Conservation (phyloP, 495 filamentous ascomycete genomes). For the Penicillium argentinense region DNA sequence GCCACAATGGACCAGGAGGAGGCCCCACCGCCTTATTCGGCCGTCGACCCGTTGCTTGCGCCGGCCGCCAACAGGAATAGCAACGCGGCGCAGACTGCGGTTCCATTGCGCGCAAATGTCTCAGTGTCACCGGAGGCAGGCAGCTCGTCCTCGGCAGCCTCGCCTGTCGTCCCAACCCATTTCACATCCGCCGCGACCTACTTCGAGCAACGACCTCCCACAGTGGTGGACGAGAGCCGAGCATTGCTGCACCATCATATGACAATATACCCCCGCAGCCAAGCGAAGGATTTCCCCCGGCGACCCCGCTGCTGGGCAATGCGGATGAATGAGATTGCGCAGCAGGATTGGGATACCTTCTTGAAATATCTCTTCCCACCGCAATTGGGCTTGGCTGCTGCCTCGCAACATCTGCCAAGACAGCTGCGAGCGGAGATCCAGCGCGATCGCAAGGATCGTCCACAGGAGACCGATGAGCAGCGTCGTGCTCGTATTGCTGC, state of each 20-base stretch:
- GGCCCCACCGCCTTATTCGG: constrained; percentile 47
- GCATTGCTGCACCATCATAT: constrained; percentile 40
- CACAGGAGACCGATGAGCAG: constrained; percentile 45
- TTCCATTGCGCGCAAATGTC: constrained; percentile 20
- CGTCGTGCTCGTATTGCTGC: constrained; percentile 40
- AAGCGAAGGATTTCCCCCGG: constrained; percentile 46
- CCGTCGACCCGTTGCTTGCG: constrained; percentile 39
- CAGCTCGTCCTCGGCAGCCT: constrained; percentile 14
- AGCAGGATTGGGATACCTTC: constrained; percentile 54
- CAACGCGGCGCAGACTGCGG: constrained; percentile 12
- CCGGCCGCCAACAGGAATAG: constrained; percentile 24
- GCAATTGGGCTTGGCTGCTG: constrained; percentile 40
- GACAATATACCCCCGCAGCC: constrained; percentile 45
- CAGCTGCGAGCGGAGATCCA: constrained; percentile 43
- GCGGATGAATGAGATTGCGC: constrained; percentile 37
- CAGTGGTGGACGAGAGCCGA: constrained; percentile 24
- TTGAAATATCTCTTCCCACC: constrained; percentile 48
- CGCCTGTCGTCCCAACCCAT: constrained; percentile 28
- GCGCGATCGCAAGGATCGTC: constrained; percentile 44
- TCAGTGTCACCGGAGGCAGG: constrained; percentile 15
- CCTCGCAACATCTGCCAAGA: constrained; percentile 39
- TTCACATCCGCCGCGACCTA: constrained; percentile 47
- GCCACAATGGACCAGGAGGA: constrained; percentile 42
- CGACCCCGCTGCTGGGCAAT: constrained; percentile 45
- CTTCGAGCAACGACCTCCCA: constrained; percentile 41